These are phyloP conservation scores for Kazachstania viticola DNA, from an alignment of 805 yeast species.

Conservation along the genomic window DNA sequence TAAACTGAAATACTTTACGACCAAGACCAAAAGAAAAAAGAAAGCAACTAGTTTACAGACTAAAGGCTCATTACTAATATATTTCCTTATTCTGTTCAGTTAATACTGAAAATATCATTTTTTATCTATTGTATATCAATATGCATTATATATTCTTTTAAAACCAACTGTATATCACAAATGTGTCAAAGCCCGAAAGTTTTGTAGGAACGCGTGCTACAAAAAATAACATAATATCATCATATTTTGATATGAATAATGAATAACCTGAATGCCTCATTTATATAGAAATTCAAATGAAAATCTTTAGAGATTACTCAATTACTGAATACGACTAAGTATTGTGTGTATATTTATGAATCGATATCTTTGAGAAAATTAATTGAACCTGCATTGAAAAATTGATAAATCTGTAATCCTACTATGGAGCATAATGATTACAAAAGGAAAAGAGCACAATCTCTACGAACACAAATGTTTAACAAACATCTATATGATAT, in stretches of 20 bases:
- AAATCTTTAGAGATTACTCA: background rate
- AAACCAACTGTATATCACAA: too few species aligned
- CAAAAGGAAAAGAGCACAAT: constrained; percentile 20
- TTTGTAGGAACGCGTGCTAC: too few species aligned
- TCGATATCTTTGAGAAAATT: too few species aligned
- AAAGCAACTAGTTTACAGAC: background rate
- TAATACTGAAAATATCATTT: background rate
- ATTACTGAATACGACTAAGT: background rate
- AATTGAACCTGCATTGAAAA: too few species aligned
- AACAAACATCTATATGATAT: constrained; percentile 23
- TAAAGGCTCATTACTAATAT: background rate
- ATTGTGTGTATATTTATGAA: background rate
- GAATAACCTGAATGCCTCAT: background rate
- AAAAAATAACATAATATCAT: too few species aligned
- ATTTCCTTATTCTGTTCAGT: background rate
- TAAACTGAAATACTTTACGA: too few species aligned
- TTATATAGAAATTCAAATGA: too few species aligned
- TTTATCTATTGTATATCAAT: background rate
- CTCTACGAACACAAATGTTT: constrained; percentile 26
- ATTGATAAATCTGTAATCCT: background rate
- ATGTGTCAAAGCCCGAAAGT: too few species aligned
- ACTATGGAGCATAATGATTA: constrained; percentile 5
- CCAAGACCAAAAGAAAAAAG: background rate
- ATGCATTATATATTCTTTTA: too few species aligned
- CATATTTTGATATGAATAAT: background rate